Percentiles rank a stretch among this genome's conserved stretches.
Evolutionary conservation across 331 rosid species (phyloP).

Genomic region (Phaseolus coccineus): DNA sequence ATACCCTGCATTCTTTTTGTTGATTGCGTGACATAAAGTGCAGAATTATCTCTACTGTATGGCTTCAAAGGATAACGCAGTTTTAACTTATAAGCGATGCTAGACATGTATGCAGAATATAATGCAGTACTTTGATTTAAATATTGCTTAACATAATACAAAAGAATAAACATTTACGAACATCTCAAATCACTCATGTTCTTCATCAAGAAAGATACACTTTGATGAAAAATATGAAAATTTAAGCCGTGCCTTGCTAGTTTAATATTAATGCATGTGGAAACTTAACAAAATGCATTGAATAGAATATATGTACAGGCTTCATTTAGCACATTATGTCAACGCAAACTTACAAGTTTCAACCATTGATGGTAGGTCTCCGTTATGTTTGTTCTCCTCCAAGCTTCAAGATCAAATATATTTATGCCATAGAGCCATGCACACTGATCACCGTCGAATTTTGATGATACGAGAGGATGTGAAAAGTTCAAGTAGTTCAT

Average conservation of each 20-base stretch:
- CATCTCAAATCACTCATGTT: slow-evolving; percentile 4
- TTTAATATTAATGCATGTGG: not conserved
- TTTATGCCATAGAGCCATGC: slow-evolving; percentile 81
- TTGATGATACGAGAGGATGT: slow-evolving; percentile 72
- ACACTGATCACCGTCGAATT: slow-evolving; percentile 62
- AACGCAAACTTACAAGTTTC: slow-evolving; percentile 67
- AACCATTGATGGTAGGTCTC: slow-evolving; percentile 75
- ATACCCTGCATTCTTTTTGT: not conserved
- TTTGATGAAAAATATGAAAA: not conserved
- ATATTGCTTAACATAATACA: not conserved
- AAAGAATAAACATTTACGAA: slow-evolving; percentile 2
- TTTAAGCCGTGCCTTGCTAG: slow-evolving; percentile 3
- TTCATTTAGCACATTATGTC: not conserved
- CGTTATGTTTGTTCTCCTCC: slow-evolving; percentile 83
- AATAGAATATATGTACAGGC: slow-evolving; percentile 5
- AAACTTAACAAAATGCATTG: not conserved
- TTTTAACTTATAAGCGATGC: not conserved
- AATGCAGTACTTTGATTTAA: slow-evolving; percentile 1
- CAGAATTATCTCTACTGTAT: not conserved
- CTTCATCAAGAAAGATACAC: not conserved
- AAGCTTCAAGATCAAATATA: slow-evolving; percentile 82
- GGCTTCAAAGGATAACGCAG: slow-evolving; percentile 4
- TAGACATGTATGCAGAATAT: slow-evolving; percentile 1
- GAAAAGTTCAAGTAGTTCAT: slow-evolving; percentile 81
- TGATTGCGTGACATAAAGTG: no score